Evolutionary conservation across 2,329 filamentous ascomycete genomes (phyloP).

Genomic region (Neocucurbitaria cava): DNA sequence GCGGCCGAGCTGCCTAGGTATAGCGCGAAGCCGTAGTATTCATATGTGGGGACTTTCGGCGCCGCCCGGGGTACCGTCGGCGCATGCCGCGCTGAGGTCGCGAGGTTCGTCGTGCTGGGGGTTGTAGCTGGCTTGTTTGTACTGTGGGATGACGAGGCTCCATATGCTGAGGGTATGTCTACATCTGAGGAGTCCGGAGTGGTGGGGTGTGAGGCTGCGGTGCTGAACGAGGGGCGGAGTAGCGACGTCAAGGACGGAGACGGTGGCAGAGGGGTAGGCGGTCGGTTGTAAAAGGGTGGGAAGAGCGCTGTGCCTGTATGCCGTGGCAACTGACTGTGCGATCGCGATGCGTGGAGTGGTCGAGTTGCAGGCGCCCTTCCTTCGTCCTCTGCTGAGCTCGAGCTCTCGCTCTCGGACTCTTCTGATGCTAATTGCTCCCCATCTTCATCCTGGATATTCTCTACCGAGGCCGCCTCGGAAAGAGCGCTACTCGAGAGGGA

Average conservation of each 20-base stretch:
- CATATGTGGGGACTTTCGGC: conserved; percentile 97
- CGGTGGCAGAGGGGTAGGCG: conserved; percentile 91
- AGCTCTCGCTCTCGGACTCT: conserved; percentile 27
- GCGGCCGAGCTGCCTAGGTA: conserved; percentile 87
- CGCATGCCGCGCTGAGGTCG: conserved; percentile 64
- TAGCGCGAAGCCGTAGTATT: conserved; percentile 98
- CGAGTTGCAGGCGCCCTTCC: conserved; percentile 26
- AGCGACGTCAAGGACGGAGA: conserved; percentile 93
- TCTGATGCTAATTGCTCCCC: conserved; percentile 26
- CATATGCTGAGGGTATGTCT: conserved; percentile 56
- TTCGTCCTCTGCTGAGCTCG: conserved; percentile 6
- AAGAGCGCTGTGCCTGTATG: conserved; percentile 54
- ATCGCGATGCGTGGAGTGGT: conserved; percentile 54
- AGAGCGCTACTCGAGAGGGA: conserved; percentile 31
- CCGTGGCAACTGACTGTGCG: conserved; percentile 53
- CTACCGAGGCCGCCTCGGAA: conserved; percentile 47
- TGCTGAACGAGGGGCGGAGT: conserved; percentile 72
- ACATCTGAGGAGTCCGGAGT: conserved; percentile 92
- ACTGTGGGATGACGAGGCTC: conserved; percentile 17
- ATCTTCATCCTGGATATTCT: conserved; percentile 21
- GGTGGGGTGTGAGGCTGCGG: conserved; percentile 74
- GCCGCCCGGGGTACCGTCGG: conserved; percentile 79
- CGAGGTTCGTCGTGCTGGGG: conserved; percentile 64
- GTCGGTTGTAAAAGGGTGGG: conserved; percentile 95
- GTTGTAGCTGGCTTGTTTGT: conserved; percentile 38